A percentile compares a stretch with the other conserved stretches of the same genome.
Conservation (phyloP, 1,284 basidiomycete species). For the Leccinum variabile region DNA sequence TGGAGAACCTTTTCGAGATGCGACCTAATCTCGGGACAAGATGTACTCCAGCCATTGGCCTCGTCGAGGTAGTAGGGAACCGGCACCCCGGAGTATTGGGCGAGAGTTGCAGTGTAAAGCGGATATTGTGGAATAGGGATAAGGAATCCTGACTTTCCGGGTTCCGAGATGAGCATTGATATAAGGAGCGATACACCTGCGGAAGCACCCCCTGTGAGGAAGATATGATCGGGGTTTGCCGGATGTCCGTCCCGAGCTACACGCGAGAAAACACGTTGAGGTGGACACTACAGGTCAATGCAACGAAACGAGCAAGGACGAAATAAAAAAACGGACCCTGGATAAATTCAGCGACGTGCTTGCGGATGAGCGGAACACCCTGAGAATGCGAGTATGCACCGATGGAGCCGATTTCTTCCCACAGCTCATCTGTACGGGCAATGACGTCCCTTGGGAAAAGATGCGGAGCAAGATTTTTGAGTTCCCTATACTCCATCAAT, state of each 20-base stretch:
- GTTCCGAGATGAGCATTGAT: slow-evolving; percentile 70
- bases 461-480: slow-evolving; percentile 75
- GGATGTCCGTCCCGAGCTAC: slow-evolving; percentile 88
- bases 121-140: slow-evolving; percentile 99
- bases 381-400: slow-evolving; percentile 98
- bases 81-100: slow-evolving; percentile 79
- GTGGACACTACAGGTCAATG: slow-evolving; percentile 11
- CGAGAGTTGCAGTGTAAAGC: slow-evolving; percentile 92
- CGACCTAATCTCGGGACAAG: slow-evolving; percentile 64
- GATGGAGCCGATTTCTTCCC: slow-evolving; percentile 87
- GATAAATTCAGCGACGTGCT: slow-evolving; percentile 90
- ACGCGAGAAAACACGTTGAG: slow-evolving; percentile 1
- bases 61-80: slow-evolving; percentile 92
- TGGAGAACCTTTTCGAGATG: slow-evolving; percentile 68
- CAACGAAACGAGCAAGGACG: neutral
- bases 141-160: slow-evolving; percentile 72
- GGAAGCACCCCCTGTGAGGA: slow-evolving; percentile 92
- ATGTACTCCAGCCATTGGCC: slow-evolving; percentile 82
- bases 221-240: slow-evolving; percentile 84
- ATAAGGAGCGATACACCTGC: slow-evolving; percentile 90
- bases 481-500: slow-evolving; percentile 88
- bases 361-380: slow-evolving; percentile 86
- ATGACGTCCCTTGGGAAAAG: slow-evolving; percentile 89
- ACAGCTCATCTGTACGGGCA: slow-evolving; percentile 77
- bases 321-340: slow-evolving; percentile 17